Evolutionary conservation across 2,329 filamentous ascomycete species (phyloP).

Genomic region (Helminthosporium solani): DNA sequence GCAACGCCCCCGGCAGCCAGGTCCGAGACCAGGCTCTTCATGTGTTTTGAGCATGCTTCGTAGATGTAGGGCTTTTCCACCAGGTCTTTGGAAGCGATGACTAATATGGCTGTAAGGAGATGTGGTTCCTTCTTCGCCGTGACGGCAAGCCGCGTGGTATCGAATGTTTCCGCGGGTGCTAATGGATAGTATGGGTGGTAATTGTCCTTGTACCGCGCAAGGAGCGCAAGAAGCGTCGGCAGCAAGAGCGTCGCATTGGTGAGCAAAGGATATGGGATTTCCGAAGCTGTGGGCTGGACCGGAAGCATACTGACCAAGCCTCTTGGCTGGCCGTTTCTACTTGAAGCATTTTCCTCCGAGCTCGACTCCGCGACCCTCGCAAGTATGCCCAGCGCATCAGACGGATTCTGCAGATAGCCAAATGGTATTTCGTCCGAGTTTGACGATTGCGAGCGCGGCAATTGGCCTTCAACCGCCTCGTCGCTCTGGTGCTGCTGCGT

Average conservation of each 20-base stretch:
- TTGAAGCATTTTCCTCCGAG: conserved; percentile 26
- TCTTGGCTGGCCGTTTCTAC: conserved; percentile 15
- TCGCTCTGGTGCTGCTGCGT: conserved; percentile 18
- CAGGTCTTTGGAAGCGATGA: conserved; percentile 71
- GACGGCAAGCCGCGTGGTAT: conserved; percentile 54
- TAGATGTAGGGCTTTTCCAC: conserved; percentile 63
- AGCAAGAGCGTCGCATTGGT: conserved; percentile 45
- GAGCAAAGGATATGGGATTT: conserved; percentile 46
- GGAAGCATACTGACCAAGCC: conserved; percentile 12
- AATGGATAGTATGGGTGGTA: conserved; percentile 72
- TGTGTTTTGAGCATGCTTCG: conserved; percentile 66
- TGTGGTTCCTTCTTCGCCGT: conserved; percentile 64
- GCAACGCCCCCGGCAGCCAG: conserved; percentile 67
- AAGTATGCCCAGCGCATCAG: conserved; percentile 51
- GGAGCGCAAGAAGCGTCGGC: conserved; percentile 54
- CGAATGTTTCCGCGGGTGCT: conserved; percentile 61
- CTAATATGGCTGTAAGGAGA: conserved; percentile 68
- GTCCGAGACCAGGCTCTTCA: conserved; percentile 67
- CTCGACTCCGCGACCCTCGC: conserved; percentile 48
- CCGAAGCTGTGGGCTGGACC: conserved; percentile 34
- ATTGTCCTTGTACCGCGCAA: conserved; percentile 61
- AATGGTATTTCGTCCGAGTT: conserved; percentile 40
- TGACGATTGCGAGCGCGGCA: conserved; percentile 31
- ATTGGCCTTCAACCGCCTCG: conserved; percentile 18
- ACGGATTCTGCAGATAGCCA: conserved; percentile 51